phyloP scores from a whole-genome alignment of 2,329 filamentous ascomycete genomes.

The Botrytis porri region DNA sequence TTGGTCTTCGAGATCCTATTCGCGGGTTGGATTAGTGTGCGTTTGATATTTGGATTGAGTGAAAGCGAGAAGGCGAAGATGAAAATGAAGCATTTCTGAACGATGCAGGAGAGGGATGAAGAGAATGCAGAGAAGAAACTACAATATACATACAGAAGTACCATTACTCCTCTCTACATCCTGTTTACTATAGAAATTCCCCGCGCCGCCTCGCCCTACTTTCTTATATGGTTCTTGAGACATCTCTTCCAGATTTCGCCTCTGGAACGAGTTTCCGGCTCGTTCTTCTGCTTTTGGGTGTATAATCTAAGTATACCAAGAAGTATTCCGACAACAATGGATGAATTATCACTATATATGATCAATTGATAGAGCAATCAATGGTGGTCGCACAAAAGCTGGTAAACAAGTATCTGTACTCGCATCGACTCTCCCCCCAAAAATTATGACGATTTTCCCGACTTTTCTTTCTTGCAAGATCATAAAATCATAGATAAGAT shows the following conservation, averaged over 20 bases:
- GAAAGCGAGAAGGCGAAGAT: constrained; percentile 7
- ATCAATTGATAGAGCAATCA: neutral
- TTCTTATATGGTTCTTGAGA: constrained; percentile 38
- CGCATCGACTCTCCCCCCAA: neutral
- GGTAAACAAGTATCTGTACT: neutral
- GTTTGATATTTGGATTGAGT: neutral
- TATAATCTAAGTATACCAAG: neutral
- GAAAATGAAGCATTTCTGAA: constrained; percentile 2
- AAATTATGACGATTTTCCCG: neutral
- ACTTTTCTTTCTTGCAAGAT: neutral
- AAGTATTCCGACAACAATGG: neutral
- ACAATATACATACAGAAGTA: constrained; percentile 8
- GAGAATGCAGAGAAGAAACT: neutral
- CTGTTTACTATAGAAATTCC: constrained; percentile 57
- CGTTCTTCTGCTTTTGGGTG: neutral
- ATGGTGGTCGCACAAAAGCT: neutral
- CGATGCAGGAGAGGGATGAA: neutral
- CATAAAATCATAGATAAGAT: neutral
- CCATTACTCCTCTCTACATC: constrained; percentile 42
- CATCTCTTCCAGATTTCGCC: neutral
- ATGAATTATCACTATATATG: neutral
- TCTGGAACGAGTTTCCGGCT: neutral
- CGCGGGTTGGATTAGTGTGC: neutral
- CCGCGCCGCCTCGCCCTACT: constrained; percentile 61
- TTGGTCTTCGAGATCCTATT: constrained; percentile 41